A percentile compares a stretch with the other conserved stretches of the same genome.
Evolutionary conservation across 306 rosid species (phyloP).

Genomic region (Vicia villosa): DNA sequence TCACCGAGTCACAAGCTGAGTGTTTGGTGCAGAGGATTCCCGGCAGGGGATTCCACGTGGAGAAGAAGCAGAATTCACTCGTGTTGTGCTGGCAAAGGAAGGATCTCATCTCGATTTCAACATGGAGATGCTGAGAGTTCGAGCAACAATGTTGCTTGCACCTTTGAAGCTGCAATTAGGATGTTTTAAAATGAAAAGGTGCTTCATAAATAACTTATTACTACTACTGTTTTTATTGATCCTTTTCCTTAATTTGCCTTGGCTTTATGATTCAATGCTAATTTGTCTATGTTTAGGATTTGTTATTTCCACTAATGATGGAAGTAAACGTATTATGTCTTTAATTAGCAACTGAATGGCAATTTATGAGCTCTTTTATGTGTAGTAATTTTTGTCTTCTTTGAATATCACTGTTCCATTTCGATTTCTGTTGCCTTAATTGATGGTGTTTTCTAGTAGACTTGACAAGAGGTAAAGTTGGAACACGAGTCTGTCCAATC

Average conservation of each 20-base stretch:
- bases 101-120: constrained; percentile 73
- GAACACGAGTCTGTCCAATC: no score
- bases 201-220: constrained; percentile 55
- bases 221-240: constrained; percentile 42
- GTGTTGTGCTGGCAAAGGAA: constrained; percentile 83
- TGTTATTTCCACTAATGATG: constrained; percentile 58
- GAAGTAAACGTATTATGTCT: constrained; percentile 46
- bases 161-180: constrained; percentile 44
- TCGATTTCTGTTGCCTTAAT: background rate
- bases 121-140: constrained; percentile 72
- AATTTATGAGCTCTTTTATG: constrained; percentile 54
- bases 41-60: constrained; percentile 72
- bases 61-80: constrained; percentile 74
- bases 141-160: constrained; percentile 26
- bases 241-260: constrained; percentile 42
- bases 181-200: constrained; percentile 50
- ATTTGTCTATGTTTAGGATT: constrained; percentile 69
- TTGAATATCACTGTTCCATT: constrained; percentile 40
- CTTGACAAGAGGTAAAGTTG: no score
- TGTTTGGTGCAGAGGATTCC: constrained; percentile 83
- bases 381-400: constrained; percentile 28
- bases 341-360: constrained; percentile 55
- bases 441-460: background rate
- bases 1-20: constrained; percentile 85
- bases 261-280: constrained; percentile 56